These are phyloP conservation scores for Arthonia radiata DNA, from an alignment of 495 filamentous ascomycete genomes.

Conservation along the genomic window DNA sequence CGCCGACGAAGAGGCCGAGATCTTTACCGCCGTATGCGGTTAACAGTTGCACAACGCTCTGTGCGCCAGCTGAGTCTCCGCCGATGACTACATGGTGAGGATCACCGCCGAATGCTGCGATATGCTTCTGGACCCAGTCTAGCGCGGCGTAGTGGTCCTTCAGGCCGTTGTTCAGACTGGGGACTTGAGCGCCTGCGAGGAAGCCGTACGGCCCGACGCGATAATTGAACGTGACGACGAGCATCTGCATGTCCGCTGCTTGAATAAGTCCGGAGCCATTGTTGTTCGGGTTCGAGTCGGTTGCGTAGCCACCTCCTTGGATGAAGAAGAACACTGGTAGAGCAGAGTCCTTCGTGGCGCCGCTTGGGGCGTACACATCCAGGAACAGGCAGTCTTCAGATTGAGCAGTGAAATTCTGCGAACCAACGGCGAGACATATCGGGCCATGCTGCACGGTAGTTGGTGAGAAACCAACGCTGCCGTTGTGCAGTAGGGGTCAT, in stretches of 20 bases:
- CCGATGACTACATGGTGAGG: constrained; percentile 45
- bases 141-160: constrained; percentile 43
- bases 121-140: constrained; percentile 43
- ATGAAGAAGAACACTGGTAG: constrained; percentile 52
- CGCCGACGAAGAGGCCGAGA: constrained; percentile 33
- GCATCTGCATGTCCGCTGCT: constrained; percentile 30
- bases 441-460: constrained; percentile 16
- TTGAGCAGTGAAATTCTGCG: constrained; percentile 13
- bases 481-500: too few species aligned
- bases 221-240: constrained; percentile 49
- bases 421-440: constrained; percentile 25
- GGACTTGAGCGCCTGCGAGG: constrained; percentile 34
- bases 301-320: constrained; percentile 51
- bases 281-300: constrained; percentile 36
- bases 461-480: background rate
- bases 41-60: constrained; percentile 21
- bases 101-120: constrained; percentile 48
- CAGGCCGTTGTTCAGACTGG: constrained; percentile 43
- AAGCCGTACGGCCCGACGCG: constrained; percentile 55
- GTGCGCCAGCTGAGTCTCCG: constrained; percentile 48
- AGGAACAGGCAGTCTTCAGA: constrained; percentile 55
- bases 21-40: constrained; percentile 18
- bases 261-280: constrained; percentile 36
- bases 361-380: constrained; percentile 44
- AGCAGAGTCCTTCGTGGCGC: constrained; percentile 19